A percentile compares a stretch with the other conserved stretches of the same genome.
Conservation (phyloP, 2,329 filamentous ascomycete species). For the Trichoderma lentiforme region DNA sequence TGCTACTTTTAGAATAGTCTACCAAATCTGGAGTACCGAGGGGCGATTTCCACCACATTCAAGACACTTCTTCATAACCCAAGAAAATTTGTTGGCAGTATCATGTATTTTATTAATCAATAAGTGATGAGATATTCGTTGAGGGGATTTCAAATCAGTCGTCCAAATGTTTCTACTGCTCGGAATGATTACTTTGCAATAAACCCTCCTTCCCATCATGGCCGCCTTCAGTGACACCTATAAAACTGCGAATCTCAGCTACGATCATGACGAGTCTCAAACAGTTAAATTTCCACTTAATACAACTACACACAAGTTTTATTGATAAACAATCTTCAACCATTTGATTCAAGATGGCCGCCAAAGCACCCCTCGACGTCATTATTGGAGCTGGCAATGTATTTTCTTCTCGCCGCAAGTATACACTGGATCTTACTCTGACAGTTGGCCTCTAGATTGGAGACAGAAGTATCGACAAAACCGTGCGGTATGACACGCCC, state of each 20-base stretch:
- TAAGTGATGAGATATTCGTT: accelerated
- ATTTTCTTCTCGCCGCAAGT: background rate
- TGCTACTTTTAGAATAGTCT: background rate
- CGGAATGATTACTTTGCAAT: background rate
- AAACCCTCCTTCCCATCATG: background rate
- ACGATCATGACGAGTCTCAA: background rate
- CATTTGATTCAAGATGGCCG: background rate
- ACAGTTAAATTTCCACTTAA: background rate
- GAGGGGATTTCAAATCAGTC: background rate
- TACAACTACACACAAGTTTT: background rate
- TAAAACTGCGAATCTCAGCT: background rate
- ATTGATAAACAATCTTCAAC: no score
- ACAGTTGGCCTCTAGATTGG: slow-evolving; percentile 21
- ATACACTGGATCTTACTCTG: background rate
- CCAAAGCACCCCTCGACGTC: background rate
- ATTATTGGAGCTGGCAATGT: slow-evolving; percentile 14
- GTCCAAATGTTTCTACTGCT: no score
- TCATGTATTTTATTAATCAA: background rate
- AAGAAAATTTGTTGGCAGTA: no score
- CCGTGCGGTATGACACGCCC: slow-evolving; percentile 25
- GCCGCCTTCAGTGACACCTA: background rate
- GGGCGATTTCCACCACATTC: background rate
- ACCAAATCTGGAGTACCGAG: background rate
- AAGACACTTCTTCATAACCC: background rate
- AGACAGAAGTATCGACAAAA: slow-evolving; percentile 22